Evolutionary conservation across 2,329 filamentous ascomycete species (phyloP), one percentile per base, ranked within the genome.

Genomic region (Shiraia sp.): DNA sequence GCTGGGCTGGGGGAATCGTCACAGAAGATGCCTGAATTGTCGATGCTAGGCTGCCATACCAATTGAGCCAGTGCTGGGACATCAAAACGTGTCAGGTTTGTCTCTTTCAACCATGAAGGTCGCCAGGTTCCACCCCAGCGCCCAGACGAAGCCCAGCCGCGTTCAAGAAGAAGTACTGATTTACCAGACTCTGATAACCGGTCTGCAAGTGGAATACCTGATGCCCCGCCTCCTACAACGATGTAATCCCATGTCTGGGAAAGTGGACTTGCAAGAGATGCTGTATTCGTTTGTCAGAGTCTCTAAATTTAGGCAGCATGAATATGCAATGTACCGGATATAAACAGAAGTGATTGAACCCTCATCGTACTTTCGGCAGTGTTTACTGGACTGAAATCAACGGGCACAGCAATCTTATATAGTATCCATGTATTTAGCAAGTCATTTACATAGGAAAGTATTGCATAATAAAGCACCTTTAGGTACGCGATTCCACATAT

Each of bases 1-100:
- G 81, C 81, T 79, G 85, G 84, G 52, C 82, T 79, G 44, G 82
- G 80, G 10, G 78, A 79, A 61, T 87, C 83, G 2, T 74, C 74
- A 64, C 84, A 87, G 10, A 42, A 32, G 14, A 50, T 39, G 2
- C 45, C 45, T 14, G 77, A 76, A 47, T 84, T 80, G 12, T 79
- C 80, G 3, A 72, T 69, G 2, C 76, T 79, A 55, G 82, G 74
- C 2, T 71, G 65, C 76, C 81, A 85, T 44, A 87, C 83, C 62
- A 84, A 72, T 61, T 86, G 86, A 57, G 80, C 84, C 33, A 86
- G 75, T 19, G 81, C 81, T 0, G 83, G 83, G 3, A 86, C 79
- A 58, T 87, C 84, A 52, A 87, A 86, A 35, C 83, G 80, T 2
- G 83, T 86, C 30, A 86, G 61, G 34, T 80, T 80, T 9, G 77